These are phyloP conservation scores for Dictyostelium citrinum DNA, from an alignment of 78 protist species.

Conservation along the genomic window DNA sequence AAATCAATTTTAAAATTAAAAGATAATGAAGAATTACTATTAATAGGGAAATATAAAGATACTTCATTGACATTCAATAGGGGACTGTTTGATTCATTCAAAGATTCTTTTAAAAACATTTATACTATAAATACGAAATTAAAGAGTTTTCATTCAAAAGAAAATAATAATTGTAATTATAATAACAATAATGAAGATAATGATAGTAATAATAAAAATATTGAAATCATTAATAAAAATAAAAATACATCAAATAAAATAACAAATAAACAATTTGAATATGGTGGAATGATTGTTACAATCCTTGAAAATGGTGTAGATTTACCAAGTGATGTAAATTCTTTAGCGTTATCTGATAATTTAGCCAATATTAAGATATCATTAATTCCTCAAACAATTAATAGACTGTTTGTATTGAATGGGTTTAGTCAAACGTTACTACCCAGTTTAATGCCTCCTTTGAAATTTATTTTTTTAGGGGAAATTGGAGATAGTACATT, in stretches of 20 bases:
- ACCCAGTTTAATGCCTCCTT: neutral
- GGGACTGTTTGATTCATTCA: neutral
- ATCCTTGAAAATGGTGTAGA: neutral
- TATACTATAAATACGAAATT: neutral
- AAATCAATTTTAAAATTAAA: neutral
- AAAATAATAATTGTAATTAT: too few species aligned
- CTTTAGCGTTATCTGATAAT: neutral
- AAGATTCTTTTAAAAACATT: neutral
- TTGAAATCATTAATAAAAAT: too few species aligned
- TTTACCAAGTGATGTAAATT: neutral
- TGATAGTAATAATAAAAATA: too few species aligned
- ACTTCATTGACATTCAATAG: neutral
- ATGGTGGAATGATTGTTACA: neutral
- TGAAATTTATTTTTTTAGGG: neutral
- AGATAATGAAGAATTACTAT: neutral
- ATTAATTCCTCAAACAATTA: neutral
- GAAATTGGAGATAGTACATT: neutral
- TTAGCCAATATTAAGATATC: neutral
- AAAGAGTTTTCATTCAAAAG: neutral
- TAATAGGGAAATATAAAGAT: neutral
- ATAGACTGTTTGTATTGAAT: neutral
- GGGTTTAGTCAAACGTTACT: neutral
- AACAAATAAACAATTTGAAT: neutral
- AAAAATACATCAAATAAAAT: neutral
- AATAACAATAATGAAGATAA: too few species aligned